Percentiles rank a stretch among this genome's conserved stretches.
These are phyloP conservation scores for Wickerhamomyces sp. DNA, from an alignment of 1,139 yeast genomes.

Conservation along the genomic window DNA sequence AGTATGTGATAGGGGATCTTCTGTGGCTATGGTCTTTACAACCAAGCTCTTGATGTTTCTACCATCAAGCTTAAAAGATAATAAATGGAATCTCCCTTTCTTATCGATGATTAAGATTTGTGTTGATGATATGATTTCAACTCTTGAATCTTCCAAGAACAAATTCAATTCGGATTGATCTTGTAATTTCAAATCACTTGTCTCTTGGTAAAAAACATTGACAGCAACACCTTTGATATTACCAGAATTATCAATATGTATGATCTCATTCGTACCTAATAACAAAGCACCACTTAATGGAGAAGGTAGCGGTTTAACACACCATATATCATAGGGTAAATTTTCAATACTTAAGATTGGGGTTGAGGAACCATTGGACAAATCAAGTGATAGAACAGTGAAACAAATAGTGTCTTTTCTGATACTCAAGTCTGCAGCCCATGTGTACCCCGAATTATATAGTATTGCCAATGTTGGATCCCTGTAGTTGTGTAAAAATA, in stretches of 20 bases:
- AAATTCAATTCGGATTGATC: constrained; percentile 53
- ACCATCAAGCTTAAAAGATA: constrained; percentile 49
- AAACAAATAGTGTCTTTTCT: constrained; percentile 60
- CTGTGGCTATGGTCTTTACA: constrained; percentile 19
- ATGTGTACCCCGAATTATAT: constrained; percentile 52
- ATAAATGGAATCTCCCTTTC: constrained; percentile 44
- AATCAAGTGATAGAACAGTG: constrained; percentile 61
- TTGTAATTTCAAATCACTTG: constrained; percentile 43
- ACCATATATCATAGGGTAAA: constrained; percentile 72
- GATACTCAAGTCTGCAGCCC: constrained; percentile 68
- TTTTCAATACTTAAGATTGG: constrained; percentile 58
- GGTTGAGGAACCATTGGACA: constrained; percentile 58
- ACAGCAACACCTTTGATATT: constrained; percentile 62
- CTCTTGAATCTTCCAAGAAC: constrained; percentile 51
- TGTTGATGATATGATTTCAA: constrained; percentile 41
- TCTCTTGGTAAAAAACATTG: constrained; percentile 48
- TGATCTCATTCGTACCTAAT: constrained; percentile 70
- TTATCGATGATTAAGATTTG: constrained; percentile 49
- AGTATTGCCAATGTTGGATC: constrained; percentile 78
- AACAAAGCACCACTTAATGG: constrained; percentile 72
- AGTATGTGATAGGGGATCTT: constrained; percentile 1
- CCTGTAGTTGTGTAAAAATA: constrained; percentile 62
- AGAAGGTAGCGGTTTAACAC: constrained; percentile 54
- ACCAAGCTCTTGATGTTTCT: constrained; percentile 31
- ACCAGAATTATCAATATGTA: constrained; percentile 84